phyloP scores from a whole-genome alignment of 2,329 filamentous ascomycete species.

The Colletotrichum sp. region DNA sequence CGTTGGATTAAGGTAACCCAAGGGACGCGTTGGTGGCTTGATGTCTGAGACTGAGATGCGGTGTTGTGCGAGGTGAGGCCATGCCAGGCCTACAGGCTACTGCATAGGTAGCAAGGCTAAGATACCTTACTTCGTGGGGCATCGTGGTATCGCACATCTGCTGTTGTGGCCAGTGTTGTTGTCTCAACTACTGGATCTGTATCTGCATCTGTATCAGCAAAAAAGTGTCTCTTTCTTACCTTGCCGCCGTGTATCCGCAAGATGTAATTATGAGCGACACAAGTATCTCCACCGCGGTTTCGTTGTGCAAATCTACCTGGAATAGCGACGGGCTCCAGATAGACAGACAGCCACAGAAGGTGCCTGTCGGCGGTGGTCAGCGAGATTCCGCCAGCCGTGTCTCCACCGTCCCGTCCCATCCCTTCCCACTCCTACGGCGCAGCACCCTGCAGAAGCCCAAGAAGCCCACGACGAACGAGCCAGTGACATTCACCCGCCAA shows the following conservation, averaged over 20 bases:
- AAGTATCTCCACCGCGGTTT: slow-evolving; percentile 1
- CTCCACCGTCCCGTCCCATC: background rate
- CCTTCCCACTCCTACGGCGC: background rate
- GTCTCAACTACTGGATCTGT: background rate
- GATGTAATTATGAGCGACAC: slow-evolving; percentile 7
- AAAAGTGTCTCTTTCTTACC: background rate
- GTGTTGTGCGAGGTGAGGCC: background rate
- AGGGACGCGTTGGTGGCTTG: background rate
- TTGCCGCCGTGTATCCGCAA: background rate
- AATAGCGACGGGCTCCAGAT: background rate
- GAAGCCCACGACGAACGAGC: background rate
- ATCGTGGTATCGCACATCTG: background rate
- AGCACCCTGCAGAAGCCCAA: background rate
- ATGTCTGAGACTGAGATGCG: background rate
- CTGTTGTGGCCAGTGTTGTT: background rate
- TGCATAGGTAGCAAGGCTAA: no score
- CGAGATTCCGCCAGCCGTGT: background rate
- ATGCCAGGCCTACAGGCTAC: background rate
- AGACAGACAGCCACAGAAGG: background rate
- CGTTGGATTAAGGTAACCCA: background rate
- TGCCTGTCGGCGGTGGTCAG: background rate
- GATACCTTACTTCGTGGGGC: background rate
- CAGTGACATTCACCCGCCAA: background rate
- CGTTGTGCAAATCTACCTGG: slow-evolving; percentile 2
- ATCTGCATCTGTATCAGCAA: background rate